A percentile compares a stretch with the other conserved stretches of the same genome.
Evolutionary conservation across 768 basidiomycete species (phyloP).

Genomic region (Tylopilus felleus): DNA sequence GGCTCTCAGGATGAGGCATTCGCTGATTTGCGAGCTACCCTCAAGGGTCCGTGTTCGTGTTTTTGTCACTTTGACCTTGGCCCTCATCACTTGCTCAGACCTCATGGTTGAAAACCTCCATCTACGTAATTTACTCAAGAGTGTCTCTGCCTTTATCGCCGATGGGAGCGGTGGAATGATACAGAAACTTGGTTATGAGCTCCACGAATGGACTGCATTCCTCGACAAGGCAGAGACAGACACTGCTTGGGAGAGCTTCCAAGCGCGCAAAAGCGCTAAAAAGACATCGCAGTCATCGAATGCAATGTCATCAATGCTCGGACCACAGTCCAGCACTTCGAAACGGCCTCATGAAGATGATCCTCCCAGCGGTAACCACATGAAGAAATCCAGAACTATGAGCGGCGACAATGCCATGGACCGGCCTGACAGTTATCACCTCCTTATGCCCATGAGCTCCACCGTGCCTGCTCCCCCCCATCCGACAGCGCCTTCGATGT

Average conservation of each 20-base stretch:
- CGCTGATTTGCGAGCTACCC: slow-evolving; percentile 75
- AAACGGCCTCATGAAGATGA: slow-evolving; percentile 34
- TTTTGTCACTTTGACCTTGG: background rate
- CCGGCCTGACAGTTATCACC: slow-evolving; percentile 44
- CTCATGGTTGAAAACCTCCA: slow-evolving; percentile 88
- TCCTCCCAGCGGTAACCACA: slow-evolving; percentile 20
- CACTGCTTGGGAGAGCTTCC: slow-evolving; percentile 88
- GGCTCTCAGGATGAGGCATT: slow-evolving; percentile 89
- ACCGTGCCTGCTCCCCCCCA: slow-evolving; percentile 32
- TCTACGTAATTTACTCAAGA: slow-evolving; percentile 74
- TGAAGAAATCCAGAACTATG: slow-evolving; percentile 51
- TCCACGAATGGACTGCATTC: slow-evolving; percentile 74
- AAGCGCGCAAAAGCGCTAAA: slow-evolving; percentile 52
- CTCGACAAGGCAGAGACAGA: slow-evolving; percentile 88
- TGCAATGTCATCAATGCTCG: slow-evolving; percentile 31
- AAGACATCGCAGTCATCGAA: slow-evolving; percentile 30
- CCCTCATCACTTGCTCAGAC: slow-evolving; percentile 42
- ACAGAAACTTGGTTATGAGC: slow-evolving; percentile 75
- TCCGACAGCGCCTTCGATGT: slow-evolving; percentile 38
- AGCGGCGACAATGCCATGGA: slow-evolving; percentile 43
- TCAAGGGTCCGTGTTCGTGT: slow-evolving; percentile 53
- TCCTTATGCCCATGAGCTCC: slow-evolving; percentile 54
- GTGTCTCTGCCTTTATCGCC: slow-evolving; percentile 76
- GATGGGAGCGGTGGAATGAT: slow-evolving; percentile 80
- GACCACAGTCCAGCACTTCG: slow-evolving; percentile 16